Evolutionary conservation across 2,329 filamentous ascomycete species (phyloP).

Genomic region (Talaromyces pinophilus): DNA sequence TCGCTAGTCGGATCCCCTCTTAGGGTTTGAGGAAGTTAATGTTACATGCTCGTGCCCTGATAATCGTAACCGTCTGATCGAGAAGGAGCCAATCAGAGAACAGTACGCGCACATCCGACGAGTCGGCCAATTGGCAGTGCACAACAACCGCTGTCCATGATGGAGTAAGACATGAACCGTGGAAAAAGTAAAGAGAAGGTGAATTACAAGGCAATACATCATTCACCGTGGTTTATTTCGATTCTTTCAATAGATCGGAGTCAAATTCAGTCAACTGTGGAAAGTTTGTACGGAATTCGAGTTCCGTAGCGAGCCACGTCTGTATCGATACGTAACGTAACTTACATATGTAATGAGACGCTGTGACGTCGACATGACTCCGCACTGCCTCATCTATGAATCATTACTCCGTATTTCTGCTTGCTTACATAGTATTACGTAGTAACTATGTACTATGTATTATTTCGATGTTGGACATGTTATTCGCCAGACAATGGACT

Average conservation of each 20-base stretch:
- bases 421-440: neutral
- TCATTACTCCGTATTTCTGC: neutral
- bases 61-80: neutral
- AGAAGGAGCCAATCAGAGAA: neutral
- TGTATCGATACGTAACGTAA: neutral
- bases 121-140: neutral
- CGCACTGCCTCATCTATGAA: conserved; percentile 12
- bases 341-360: neutral
- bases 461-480: too few relatives aligned
- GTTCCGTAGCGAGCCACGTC: neutral
- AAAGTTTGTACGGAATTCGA: neutral
- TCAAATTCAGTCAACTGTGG: neutral
- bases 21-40: neutral
- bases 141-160: neutral
- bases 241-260: neutral
- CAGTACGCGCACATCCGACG: neutral
- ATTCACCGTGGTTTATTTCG: neutral
- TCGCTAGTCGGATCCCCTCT: neutral
- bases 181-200: neutral
- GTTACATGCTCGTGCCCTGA: conserved; percentile 18
- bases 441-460: too few relatives aligned
- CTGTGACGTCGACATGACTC: conserved; percentile 8
- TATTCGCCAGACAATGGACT: too few relatives aligned
- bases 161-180: neutral
- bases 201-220: neutral